Base-by-base conservation (phyloP, 352 stramenopile species). In the Globisporangium heterothallicum region DNA sequence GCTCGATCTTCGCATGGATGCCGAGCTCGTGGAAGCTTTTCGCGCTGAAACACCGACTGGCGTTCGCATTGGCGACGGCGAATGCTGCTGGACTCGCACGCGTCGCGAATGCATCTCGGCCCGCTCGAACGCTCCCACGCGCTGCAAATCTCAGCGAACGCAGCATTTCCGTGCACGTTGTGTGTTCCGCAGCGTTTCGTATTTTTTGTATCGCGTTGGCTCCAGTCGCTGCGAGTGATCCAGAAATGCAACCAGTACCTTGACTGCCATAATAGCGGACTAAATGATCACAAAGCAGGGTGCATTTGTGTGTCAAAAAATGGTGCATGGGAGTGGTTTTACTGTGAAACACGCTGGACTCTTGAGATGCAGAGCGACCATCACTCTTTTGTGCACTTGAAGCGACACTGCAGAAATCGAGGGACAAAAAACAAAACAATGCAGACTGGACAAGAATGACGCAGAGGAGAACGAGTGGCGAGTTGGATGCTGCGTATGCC, bases 21-120 rank as follows among this genome's bases (percentile, higher is more conserved):
- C 66, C 69, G 22, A 86, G 56, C 13, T 70, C 60, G 18, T 62
- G 43, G 58, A 86, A 86, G 25, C 44, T 55, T 29, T 51, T 41
- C 16, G 13, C 60, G 2, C 30, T 36, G 34, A 52, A 61, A 18
- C 27, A 13, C 18, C 53, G 41, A 9, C 32, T 53, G 42, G 8
- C 12, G 27, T 54, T 4, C 30, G 32, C 3, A 25, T 12, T 8
- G 19, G 22, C 29, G 36, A 49, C 34, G 13, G 21, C 22, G 3
- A 14, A n/a, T 9, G 24, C 4, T 5, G n/a, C 4, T 25, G 19
- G n/a, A 5, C 5, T 22, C 2, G 9, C 32, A 38, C 29, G 41
- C 3, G 41, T 6, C 6, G 24, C 16, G 25, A 54, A 9, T 18
- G 35, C 35, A 26, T 26, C 45, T 19, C 18, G 24, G 47, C 16